Evolutionary conservation across 371 early-diverging fungal species (phyloP), one percentile per base, ranked within the genome.

Genomic region (Mortierella sp.): DNA sequence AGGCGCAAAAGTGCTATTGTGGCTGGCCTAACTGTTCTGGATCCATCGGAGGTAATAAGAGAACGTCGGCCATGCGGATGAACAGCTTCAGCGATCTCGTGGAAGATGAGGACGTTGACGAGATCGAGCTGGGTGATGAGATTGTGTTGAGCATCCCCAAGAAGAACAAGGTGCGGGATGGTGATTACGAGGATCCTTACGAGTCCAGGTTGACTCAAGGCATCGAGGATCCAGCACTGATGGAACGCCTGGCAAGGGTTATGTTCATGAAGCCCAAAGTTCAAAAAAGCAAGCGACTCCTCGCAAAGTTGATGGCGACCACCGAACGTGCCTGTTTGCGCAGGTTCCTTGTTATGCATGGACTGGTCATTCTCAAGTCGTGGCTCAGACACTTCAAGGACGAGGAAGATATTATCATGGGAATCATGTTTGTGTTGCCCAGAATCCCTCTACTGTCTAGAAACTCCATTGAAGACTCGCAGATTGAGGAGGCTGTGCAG

Each of bases 1-100:
- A 93, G 54, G 97, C 99, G 8, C 99, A 99, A 88, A 89, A 88
- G 5, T 99, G 99, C 83, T 97, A 93, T 80, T 99, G 99, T 88
- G 98, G 97, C 0, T 96, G 97, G 80, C 80, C 93, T 1, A 93
- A 91, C 55, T 99, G 99, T 88, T 95, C 94, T 80, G 99, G 99
- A 2, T 93, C 91, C 70, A 98, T 99, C 84, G 99, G 99, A 34
- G 96, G 92, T 1, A 84, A 90, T 70, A 90, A 90, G 72, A 90
- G 92, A 76, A 88, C 89, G 63, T 74, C 72, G 31, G 74, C 80
- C 21, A 83, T 79, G 8, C 80, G 79, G 13, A 77, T 80, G 45
- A 91, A 89, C 28, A 82, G 85, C 42, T 87, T 84, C 38, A 88
- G 84, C 45, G 88, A 88, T 34, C 83, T 89, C 52, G 89, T 84